These are phyloP conservation scores for Agapanthus africanus DNA, from an alignment of 106 monocot genomes.

Conservation along the genomic window DNA sequence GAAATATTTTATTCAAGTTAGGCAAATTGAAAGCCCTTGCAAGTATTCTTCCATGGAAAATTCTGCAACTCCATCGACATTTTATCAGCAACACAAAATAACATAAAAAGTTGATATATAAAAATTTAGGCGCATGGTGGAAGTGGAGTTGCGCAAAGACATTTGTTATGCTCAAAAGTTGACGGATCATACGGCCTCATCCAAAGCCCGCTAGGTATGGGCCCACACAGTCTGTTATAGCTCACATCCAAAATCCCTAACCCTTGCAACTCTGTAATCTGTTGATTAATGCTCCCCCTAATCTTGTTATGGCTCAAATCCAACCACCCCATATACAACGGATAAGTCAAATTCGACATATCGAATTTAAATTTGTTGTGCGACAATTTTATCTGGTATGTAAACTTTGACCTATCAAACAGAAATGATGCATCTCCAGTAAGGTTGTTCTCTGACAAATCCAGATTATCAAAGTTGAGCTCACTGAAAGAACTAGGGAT, in stretches of 20 bases:
- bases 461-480: slow-evolving; percentile 13
- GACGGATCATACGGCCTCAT: slow-evolving; percentile 22
- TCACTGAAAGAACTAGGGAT: slow-evolving; percentile 22
- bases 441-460: slow-evolving; percentile 37
- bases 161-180: slow-evolving; percentile 36
- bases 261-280: slow-evolving; percentile 10
- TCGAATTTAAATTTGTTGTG: slow-evolving; percentile 43
- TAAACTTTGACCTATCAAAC: slow-evolving; percentile 25
- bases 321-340: slow-evolving; percentile 12
- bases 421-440: slow-evolving; percentile 42
- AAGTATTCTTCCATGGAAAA: no score
- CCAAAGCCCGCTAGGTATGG: slow-evolving; percentile 30
- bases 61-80: no score
- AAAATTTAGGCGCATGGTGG: slow-evolving; percentile 10
- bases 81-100: no score
- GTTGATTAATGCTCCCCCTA: slow-evolving; percentile 8
- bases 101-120: no score
- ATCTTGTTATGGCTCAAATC: slow-evolving; percentile 19
- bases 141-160: slow-evolving; percentile 50
- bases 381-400: slow-evolving; percentile 23
- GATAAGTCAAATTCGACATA: slow-evolving; percentile 30
- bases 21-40: no score
- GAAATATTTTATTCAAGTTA: no score
- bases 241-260: slow-evolving; percentile 35
- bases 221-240: slow-evolving; percentile 49